Evolutionary conservation across 1,284 basidiomycete genomes (phyloP), one percentile per base, ranked within the genome.

Genomic region (Irpex sp.): DNA sequence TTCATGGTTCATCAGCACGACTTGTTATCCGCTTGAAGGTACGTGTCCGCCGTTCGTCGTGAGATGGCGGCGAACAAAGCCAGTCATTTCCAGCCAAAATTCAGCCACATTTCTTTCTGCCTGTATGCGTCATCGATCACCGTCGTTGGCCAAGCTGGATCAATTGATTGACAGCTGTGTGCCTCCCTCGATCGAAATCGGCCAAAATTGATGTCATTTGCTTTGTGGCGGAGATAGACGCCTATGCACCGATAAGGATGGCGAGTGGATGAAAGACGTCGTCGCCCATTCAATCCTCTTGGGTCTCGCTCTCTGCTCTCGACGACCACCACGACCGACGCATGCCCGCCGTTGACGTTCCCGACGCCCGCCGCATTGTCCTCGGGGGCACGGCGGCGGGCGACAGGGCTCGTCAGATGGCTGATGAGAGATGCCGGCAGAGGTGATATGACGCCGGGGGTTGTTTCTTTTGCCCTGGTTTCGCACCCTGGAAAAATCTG

Each of bases 401-500:
- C 13, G 19, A 17, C 31, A 21, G 26, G 5, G 26, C 9, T n/a
- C 31, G 21, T 55, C 21, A 21, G 31, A 55, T 26, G 26, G 21
- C 53, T 55, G 53, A 55, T 55, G 53, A 9, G n/a, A 7, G 15
- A 35, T 55, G 53, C 53, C 53, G 53, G 53, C 53, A 26, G 11
- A 55, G n/a, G 15, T 55, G 53, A 55, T 55, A 35, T 55, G 53
- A 51, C 50, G 50, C 50, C 50, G 50, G 50, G 50, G 50, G 50
- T 19, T 13, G 15, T 19, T 51, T 13, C 50, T 26, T 26, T 26
- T 26, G 26, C 26, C 26, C 26, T 26, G 26, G 26, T 31, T 55
- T 55, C 31, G 21, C 53, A 55, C 53, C 53, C 53, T 35, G 3
- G 53, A 55, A 55, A 55, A 55, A 55, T 31, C 50, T 19, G 15